Conservation (phyloP, 2,329 filamentous ascomycete species). For the Fusarium sp. region DNA sequence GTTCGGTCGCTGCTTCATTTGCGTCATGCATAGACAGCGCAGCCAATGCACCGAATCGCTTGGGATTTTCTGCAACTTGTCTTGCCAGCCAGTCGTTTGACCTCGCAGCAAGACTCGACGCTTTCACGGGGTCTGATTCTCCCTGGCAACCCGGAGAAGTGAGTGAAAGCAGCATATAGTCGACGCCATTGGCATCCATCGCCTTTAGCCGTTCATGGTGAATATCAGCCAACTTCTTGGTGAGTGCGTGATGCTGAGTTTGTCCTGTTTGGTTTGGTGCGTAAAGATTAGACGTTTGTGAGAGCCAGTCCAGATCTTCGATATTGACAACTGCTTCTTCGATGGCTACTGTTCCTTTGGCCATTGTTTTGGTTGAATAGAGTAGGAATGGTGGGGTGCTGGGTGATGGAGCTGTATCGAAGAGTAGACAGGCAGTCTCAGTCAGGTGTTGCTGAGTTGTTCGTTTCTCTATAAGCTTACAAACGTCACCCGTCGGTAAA, state of each 20-base stretch:
- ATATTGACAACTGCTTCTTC: conserved; percentile 7
- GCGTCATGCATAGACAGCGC: conserved; percentile 19
- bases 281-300: neutral
- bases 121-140: neutral
- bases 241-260: neutral
- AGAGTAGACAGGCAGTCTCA: neutral
- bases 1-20: neutral
- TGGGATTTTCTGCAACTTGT: neutral
- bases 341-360: conserved; percentile 4
- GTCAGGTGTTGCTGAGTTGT: neutral
- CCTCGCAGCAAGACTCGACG: neutral
- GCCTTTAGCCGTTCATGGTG: conserved; percentile 4
- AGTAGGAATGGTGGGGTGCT: neutral
- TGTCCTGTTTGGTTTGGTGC: neutral
- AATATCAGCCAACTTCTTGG: conserved; percentile 8
- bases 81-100: conserved; percentile 8
- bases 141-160: conserved; percentile 19
- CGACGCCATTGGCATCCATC: conserved; percentile 14
- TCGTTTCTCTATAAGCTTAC: neutral
- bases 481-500: neutral
- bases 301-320: conserved; percentile 2
- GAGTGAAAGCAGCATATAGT: conserved; percentile 21
- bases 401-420: neutral
- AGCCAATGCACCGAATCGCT: neutral
- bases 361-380: neutral